A percentile compares a stretch with the other conserved stretches of the same genome.
phyloP scores from a whole-genome alignment of 1,284 basidiomycete species.

The Marasmius oreades region DNA sequence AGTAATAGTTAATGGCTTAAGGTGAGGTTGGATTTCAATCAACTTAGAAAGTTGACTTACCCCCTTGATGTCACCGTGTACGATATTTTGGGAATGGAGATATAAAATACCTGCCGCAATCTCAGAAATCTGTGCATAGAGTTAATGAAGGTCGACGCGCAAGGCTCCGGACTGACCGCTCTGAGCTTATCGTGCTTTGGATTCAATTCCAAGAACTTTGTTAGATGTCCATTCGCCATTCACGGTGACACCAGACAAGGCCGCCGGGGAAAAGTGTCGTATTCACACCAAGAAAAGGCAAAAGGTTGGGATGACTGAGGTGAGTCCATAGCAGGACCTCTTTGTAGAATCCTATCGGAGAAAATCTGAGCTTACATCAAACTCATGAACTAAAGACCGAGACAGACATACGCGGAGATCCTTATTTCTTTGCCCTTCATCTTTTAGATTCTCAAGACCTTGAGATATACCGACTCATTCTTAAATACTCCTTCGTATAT shows the following conservation, averaged over 20 bases:
- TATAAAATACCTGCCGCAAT: not conserved
- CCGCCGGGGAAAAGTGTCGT: conserved; percentile 3
- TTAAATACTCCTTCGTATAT: not conserved
- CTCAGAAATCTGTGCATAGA: not conserved
- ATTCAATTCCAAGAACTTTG: conserved; percentile 8
- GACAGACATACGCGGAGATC: not conserved
- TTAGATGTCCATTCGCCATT: conserved; percentile 12
- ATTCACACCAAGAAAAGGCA: conserved; percentile 15
- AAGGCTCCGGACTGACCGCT: not conserved
- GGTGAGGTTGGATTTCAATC: too few relatives aligned
- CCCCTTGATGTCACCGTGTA: conserved; percentile 2
- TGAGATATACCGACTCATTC: not conserved
- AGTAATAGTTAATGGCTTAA: too few relatives aligned
- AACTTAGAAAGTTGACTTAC: not conserved
- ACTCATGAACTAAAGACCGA: not conserved
- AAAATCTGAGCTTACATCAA: not conserved
- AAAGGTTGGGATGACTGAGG: conserved; percentile 12
- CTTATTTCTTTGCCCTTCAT: not conserved
- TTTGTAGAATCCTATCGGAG: conserved; percentile 9
- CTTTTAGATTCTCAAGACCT: not conserved
- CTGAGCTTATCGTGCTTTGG: conserved; percentile 6
- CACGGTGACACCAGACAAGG: conserved; percentile 15
- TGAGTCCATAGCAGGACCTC: conserved; percentile 15
- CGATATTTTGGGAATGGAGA: not conserved
- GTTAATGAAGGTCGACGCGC: not conserved